phyloP scores from a whole-genome alignment of 257 asterid species.

The Solanum lycopersicoides region DNA sequence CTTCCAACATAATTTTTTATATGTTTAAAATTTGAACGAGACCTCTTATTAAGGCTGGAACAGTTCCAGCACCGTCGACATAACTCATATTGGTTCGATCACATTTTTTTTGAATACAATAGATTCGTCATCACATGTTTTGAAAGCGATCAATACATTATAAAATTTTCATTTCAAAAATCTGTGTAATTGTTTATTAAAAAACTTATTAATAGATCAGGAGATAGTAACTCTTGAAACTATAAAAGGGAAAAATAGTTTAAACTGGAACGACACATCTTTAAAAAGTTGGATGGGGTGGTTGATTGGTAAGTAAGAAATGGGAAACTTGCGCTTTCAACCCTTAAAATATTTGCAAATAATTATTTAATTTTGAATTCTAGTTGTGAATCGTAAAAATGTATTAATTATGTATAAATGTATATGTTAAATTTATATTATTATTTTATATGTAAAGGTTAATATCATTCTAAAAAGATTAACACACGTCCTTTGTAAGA shows the following conservation, averaged over 20 bases:
- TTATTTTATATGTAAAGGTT: background rate
- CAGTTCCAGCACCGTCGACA: fast-evolving
- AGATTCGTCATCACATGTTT: background rate
- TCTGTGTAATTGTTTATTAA: background rate
- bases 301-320: background rate
- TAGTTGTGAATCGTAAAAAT: background rate
- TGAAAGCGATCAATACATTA: background rate
- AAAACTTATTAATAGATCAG: background rate
- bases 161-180: background rate
- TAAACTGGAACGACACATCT: background rate
- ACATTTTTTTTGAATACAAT: background rate
- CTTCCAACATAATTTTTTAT: too few relatives aligned
- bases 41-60: fast-evolving
- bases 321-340: background rate
- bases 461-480: background rate
- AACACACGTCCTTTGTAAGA: background rate
- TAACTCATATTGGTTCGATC: background rate
- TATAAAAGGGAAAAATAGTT: background rate
- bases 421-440: background rate
- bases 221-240: background rate
- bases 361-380: background rate
- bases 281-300: background rate
- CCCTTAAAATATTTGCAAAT: background rate
- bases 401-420: background rate
- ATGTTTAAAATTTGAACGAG: too few relatives aligned